These are phyloP conservation scores for Colletotrichum godetiae DNA, from an alignment of 2,329 filamentous ascomycete species.

Conservation along the genomic window DNA sequence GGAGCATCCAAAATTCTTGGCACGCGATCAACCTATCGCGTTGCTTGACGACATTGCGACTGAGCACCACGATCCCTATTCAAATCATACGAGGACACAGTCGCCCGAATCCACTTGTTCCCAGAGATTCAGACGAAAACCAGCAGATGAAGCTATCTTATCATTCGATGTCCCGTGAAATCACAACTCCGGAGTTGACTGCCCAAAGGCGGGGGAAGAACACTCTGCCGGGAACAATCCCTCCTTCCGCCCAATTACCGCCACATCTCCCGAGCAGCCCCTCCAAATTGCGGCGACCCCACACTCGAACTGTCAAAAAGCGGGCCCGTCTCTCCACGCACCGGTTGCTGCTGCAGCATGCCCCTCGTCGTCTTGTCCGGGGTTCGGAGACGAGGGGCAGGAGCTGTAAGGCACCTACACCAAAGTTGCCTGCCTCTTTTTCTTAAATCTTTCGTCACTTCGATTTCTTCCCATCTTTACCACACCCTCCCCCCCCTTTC, in stretches of 20 bases:
- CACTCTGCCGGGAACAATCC: constrained; percentile 27
- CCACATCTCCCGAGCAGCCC: constrained; percentile 29
- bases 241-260: constrained; percentile 29
- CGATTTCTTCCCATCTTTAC: background rate
- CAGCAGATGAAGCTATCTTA: background rate
- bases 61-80: background rate
- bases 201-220: constrained; percentile 22
- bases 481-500: background rate
- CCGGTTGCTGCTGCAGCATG: background rate
- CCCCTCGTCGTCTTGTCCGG: constrained; percentile 30
- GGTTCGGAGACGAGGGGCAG: constrained; percentile 33
- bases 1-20: background rate
- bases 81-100: background rate
- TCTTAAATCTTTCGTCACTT: background rate
- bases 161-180: constrained; percentile 13
- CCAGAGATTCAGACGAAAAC: background rate
- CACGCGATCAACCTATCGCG: background rate
- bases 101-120: background rate
- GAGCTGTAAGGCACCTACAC: constrained; percentile 4
- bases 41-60: background rate
- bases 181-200: constrained; percentile 14
- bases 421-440: background rate
- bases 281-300: constrained; percentile 17
- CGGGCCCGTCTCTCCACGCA: constrained; percentile 18
- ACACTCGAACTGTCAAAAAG: constrained; percentile 9